A percentile compares a stretch with the other conserved stretches of the same genome.
These are phyloP conservation scores for Grosmannia huntii DNA, from an alignment of 2,329 filamentous ascomycete species.

Conservation along the genomic window DNA sequence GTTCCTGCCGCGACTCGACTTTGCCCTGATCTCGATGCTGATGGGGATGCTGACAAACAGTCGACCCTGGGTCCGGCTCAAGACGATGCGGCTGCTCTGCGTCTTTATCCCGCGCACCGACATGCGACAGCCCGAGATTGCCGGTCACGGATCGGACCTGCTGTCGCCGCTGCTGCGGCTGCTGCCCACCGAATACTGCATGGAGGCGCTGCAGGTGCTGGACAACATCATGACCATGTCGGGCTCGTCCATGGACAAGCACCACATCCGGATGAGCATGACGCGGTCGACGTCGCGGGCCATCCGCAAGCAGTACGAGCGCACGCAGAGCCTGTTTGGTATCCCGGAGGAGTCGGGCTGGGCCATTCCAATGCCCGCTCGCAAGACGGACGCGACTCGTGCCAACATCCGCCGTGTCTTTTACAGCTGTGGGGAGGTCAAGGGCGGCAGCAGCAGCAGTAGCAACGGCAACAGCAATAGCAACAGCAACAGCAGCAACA, in stretches of 20 bases:
- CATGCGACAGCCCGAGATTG: slow-evolving; percentile 82
- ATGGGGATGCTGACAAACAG: slow-evolving; percentile 87
- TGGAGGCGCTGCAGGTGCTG: slow-evolving; percentile 79
- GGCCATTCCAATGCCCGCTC: slow-evolving; percentile 87
- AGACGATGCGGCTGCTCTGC: slow-evolving; percentile 83
- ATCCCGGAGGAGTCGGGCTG: slow-evolving; percentile 93
- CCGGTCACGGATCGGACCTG: slow-evolving; percentile 81
- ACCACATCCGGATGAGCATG: slow-evolving; percentile 97
- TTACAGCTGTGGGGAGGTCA: slow-evolving; percentile 58
- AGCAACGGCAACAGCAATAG: not conserved
- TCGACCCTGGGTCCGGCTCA: slow-evolving; percentile 77
- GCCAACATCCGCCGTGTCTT: slow-evolving; percentile 93
- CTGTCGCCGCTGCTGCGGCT: slow-evolving; percentile 85
- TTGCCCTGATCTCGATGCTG: slow-evolving; percentile 75
- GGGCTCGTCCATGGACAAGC: slow-evolving; percentile 80
- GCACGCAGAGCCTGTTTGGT: slow-evolving; percentile 86
- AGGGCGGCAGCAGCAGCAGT: not conserved
- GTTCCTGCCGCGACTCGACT: slow-evolving; percentile 74
- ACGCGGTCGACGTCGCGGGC: slow-evolving; percentile 73
- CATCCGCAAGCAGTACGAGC: slow-evolving; percentile 87
- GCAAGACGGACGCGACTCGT: slow-evolving; percentile 74
- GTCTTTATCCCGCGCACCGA: slow-evolving; percentile 80
- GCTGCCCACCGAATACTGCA: slow-evolving; percentile 85
- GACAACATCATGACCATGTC: slow-evolving; percentile 95
- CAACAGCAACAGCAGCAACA: not conserved